Conservation (phyloP, 805 yeast species). For the Candida alai region DNA sequence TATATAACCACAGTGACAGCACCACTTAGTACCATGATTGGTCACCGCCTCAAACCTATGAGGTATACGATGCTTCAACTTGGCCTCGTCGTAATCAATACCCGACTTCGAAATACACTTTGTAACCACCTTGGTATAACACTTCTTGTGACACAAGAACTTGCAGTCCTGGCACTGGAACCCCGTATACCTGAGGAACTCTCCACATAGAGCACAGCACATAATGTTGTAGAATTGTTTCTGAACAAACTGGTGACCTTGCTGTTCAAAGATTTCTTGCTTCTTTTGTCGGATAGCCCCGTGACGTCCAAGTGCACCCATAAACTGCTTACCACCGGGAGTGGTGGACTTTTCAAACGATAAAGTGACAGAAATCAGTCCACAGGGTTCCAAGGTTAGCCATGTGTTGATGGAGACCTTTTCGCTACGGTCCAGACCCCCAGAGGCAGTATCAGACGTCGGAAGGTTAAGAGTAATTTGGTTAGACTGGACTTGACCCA, state of each 20-base stretch:
- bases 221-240: conserved; percentile 93
- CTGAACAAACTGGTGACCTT: conserved; percentile 95
- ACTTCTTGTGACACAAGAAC: conserved; percentile 75
- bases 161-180: conserved; percentile 83
- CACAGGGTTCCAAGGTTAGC: conserved; percentile 92
- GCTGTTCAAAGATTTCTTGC: conserved; percentile 86
- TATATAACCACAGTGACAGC: conserved; percentile 97
- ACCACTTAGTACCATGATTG: conserved; percentile 97
- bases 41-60: conserved; percentile 92
- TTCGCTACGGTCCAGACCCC: neutral
- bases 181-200: conserved; percentile 83
- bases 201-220: conserved; percentile 98
- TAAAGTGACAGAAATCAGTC: conserved; percentile 75
- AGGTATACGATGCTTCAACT: conserved; percentile 93
- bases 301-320: conserved; percentile 67
- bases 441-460: conserved; percentile 12
- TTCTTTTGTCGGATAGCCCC: conserved; percentile 96
- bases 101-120: conserved; percentile 79
- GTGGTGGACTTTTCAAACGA: conserved; percentile 67
- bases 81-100: conserved; percentile 72
- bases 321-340: conserved; percentile 33
- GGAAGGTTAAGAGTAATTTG: too few relatives aligned
- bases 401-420: conserved; percentile 64
- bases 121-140: conserved; percentile 76
- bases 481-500: neutral